Percentiles rank a stretch among this genome's conserved stretches.
Evolutionary conservation across 805 yeast species (phyloP).

Genomic region (Candida vartiovaarae): DNA sequence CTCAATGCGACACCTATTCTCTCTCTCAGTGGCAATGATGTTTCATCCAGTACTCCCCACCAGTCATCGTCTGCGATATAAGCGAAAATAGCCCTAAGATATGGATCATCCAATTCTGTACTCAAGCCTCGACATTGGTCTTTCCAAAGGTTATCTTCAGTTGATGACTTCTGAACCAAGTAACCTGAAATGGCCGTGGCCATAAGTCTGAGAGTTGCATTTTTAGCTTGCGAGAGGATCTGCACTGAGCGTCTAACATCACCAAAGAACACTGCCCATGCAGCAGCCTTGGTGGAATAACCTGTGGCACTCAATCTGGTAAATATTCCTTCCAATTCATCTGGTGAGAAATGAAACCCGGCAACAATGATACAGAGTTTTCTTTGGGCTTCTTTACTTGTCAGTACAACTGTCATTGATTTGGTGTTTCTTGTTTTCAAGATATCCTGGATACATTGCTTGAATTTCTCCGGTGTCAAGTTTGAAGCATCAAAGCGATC

Average conservation of each 20-base stretch:
- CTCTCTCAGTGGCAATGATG: conserved; percentile 80
- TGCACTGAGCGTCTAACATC: conserved; percentile 75
- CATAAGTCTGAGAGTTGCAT: conserved; percentile 66
- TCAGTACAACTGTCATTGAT: conserved; percentile 26
- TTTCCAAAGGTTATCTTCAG: conserved; percentile 58
- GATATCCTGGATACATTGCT: conserved; percentile 27
- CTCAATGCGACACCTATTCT: conserved; percentile 86
- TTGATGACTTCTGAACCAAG: conserved; percentile 52
- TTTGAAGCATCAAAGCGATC: conserved; percentile 41
- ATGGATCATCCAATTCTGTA: conserved; percentile 83
- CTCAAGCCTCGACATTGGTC: conserved; percentile 88
- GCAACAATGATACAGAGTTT: conserved; percentile 74
- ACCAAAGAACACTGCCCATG: conserved; percentile 95
- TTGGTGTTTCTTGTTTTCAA: conserved; percentile 25
- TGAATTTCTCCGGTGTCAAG: conserved; percentile 13
- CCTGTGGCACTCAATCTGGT: conserved; percentile 48
- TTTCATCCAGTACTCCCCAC: conserved; percentile 93
- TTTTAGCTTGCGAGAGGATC: conserved; percentile 67
- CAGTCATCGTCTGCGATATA: conserved; percentile 91
- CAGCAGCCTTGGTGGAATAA: conserved; percentile 85
- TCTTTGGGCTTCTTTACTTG: conserved; percentile 57
- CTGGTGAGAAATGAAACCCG: conserved; percentile 82
- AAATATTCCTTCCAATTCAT: conserved; percentile 68
- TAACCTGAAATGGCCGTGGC: conserved; percentile 94
- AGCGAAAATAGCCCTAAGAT: conserved; percentile 86